These are phyloP conservation scores for Viridothelium virens DNA, from an alignment of 495 filamentous ascomycete genomes.

Conservation along the genomic window DNA sequence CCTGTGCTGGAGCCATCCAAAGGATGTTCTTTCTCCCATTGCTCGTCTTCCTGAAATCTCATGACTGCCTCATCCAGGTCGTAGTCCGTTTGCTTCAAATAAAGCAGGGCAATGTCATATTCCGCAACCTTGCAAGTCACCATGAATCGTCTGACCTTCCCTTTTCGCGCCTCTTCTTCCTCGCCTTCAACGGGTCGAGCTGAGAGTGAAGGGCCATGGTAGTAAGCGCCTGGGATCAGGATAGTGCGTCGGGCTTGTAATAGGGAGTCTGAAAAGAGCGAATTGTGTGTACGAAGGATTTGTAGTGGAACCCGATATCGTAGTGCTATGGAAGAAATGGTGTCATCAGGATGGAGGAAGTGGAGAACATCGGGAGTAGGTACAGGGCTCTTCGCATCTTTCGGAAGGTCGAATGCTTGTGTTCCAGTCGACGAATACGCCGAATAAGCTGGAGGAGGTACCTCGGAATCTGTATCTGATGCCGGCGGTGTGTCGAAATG, in stretches of 20 bases:
- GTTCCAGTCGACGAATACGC: conserved; percentile 28
- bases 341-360: conserved; percentile 60
- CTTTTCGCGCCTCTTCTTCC: conserved; percentile 57
- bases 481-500: conserved; percentile 30
- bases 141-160: conserved; percentile 62
- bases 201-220: conserved; percentile 55
- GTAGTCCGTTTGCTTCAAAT: conserved; percentile 58
- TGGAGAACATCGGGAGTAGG: conserved; percentile 54
- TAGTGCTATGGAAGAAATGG: conserved; percentile 54
- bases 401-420: conserved; percentile 26
- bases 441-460: conserved; percentile 32
- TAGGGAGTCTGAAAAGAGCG: conserved; percentile 56
- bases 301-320: conserved; percentile 55
- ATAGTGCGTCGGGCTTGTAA: conserved; percentile 57
- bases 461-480: conserved; percentile 18
- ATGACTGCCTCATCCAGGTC: conserved; percentile 54
- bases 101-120: conserved; percentile 65
- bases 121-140: conserved; percentile 61
- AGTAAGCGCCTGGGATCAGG: conserved; percentile 58
- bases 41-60: conserved; percentile 56
- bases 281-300: conserved; percentile 53
- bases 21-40: conserved; percentile 64
- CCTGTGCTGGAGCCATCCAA: conserved; percentile 38
- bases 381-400: conserved; percentile 17
- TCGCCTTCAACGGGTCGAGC: conserved; percentile 59